Evolutionary conservation across 225 moss, liverwort and hornwort species (phyloP), one percentile per base, ranked within the genome.

Genomic region (Polytrichum commune): DNA sequence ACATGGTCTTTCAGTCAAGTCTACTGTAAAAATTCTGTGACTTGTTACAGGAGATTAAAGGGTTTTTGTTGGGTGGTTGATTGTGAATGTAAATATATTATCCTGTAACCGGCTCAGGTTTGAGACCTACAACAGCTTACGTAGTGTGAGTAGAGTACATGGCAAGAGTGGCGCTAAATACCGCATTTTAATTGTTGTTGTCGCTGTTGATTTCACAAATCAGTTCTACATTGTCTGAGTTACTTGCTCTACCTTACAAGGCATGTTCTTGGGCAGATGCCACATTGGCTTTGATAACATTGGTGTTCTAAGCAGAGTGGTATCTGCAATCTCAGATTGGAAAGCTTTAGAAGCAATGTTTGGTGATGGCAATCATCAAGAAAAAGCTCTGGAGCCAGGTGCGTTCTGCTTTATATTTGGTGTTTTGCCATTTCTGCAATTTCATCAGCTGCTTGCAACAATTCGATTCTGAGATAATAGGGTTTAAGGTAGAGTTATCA

Each of bases 311-410:
- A 32, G 7, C 32, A 32, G 32, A 32, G 32, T 56, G 19, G n/a
- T 66, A 66, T 3, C 24, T 66, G 66, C 35, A 8, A 66, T 66
- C 66, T 32, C 32, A 32, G 32, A 7, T 32, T 32, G 6, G 7
- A 33, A 58, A 77, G 65, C 65, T 38, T 69, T 60, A 27, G 72
- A 63, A 68, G 66, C 74, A 75, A 86, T 86, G 83, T 70, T 67
- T 57, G 75, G 71, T 62, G 83, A 80, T 72, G 81, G 76, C 66
- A 79, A 81, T 66, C 74, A 78, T 53, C 69, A 72, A 30, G 81
- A 76, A 69, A 81, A 76, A 9, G 69, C 81, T 65, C 23, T 72
- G 76, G 81, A 84, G 74, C 70, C 84, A 84, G 87, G 84, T 84
- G 54, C 76, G 64, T 63, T 27, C 25, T 63, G 33, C 62, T 24